Evolutionary conservation across 495 filamentous ascomycete genomes (phyloP).

Genomic region (Penicillium cosmopolitanum): DNA sequence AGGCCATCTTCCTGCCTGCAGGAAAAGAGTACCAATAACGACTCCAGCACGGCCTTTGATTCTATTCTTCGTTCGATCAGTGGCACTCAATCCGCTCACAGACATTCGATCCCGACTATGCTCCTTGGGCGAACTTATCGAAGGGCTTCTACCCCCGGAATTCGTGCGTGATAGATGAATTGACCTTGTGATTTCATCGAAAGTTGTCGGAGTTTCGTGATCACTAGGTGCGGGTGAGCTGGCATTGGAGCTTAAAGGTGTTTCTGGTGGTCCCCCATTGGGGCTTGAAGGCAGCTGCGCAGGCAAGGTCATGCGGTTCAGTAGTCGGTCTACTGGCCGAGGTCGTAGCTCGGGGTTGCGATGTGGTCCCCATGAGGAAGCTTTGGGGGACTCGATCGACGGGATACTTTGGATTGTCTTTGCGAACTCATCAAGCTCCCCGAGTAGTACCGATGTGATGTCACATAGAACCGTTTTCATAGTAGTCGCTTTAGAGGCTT

Average conservation of each 20-base stretch:
- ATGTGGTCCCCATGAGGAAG: conserved; percentile 50
- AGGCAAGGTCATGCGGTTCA: conserved; percentile 83
- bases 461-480: conserved; percentile 96
- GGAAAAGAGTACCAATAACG: conserved; percentile 81
- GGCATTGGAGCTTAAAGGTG: conserved; percentile 51
- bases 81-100: conserved; percentile 82
- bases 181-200: conserved; percentile 67
- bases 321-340: conserved; percentile 46
- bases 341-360: conserved; percentile 49
- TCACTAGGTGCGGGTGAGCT: conserved; percentile 49
- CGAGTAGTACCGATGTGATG: conserved; percentile 79
- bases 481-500: conserved; percentile 77
- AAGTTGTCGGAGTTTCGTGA: conserved; percentile 66
- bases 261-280: conserved; percentile 53
- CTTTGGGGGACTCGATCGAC: conserved; percentile 75
- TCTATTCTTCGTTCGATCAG: conserved; percentile 79
- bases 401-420: conserved; percentile 80
- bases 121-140: conserved; percentile 45
- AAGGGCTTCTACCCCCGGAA: conserved; percentile 35
- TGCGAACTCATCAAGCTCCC: conserved; percentile 85
- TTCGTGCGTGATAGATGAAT: conserved; percentile 49
- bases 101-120: conserved; percentile 77
- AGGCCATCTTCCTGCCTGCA: conserved; percentile 85
- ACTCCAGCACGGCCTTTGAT: conserved; percentile 81
- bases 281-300: conserved; percentile 58